These are phyloP conservation scores for Aspergillus transmontanensis DNA, from an alignment of 2,329 filamentous ascomycete genomes.

Conservation along the genomic window DNA sequence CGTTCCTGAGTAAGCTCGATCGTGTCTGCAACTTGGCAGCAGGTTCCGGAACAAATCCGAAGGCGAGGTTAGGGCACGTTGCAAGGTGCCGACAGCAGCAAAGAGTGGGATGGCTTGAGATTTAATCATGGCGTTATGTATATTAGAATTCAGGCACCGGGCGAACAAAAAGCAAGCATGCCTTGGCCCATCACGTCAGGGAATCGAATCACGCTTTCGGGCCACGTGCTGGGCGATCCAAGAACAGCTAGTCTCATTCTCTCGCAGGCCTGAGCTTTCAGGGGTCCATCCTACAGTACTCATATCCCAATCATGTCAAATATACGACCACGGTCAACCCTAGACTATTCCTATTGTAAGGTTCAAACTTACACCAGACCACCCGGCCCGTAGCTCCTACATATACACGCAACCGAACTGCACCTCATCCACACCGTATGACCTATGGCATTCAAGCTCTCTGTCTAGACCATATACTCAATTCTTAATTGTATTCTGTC, in stretches of 20 bases:
- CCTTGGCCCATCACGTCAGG: neutral
- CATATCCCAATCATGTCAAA: neutral
- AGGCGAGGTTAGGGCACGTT: neutral
- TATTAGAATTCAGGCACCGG: neutral
- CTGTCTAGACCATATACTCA: neutral
- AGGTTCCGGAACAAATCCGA: neutral
- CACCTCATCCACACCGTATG: neutral
- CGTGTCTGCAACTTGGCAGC: neutral
- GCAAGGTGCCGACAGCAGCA: neutral
- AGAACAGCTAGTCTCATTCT: neutral
- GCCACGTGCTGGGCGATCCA: neutral
- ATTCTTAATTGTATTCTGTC: neutral
- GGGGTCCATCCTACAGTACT: neutral
- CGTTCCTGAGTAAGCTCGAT: neutral
- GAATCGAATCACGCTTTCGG: conserved; percentile 1
- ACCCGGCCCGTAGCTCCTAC: neutral
- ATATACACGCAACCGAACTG: neutral
- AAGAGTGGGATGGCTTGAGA: neutral
- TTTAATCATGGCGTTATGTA: neutral
- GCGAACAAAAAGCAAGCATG: neutral
- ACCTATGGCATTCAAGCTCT: neutral
- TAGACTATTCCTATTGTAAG: neutral
- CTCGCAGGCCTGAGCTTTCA: neutral
- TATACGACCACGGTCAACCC: neutral
- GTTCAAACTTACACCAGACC: neutral